A percentile compares a stretch with the other conserved stretches of the same genome.
Conservation (phyloP, 208 protist species). For the Acanthamoeba lenticulata region DNA sequence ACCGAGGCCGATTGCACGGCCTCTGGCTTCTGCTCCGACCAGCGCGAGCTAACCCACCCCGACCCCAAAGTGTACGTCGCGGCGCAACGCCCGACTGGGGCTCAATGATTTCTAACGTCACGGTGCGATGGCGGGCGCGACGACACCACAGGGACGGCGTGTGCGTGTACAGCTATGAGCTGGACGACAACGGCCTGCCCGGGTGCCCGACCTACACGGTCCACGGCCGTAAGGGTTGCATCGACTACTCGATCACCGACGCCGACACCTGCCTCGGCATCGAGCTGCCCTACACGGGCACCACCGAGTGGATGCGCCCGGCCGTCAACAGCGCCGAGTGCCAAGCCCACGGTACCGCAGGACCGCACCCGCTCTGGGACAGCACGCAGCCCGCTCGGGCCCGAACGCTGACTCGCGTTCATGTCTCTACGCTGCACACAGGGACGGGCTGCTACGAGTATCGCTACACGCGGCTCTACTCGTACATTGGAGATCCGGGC, state of each 20-base stretch:
- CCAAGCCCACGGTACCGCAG: background rate
- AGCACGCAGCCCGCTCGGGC: background rate
- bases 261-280: background rate
- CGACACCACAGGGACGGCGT: background rate
- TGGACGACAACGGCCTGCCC: background rate
- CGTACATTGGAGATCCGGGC: background rate
- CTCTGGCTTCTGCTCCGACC: background rate
- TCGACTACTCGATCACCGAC: background rate
- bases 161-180: background rate
- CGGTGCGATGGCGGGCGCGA: too few species aligned
- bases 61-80: background rate
- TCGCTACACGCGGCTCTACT: background rate
- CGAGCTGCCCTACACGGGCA: background rate
- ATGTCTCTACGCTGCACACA: background rate
- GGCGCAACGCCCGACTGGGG: too few species aligned
- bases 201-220: background rate
- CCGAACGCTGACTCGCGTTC: background rate
- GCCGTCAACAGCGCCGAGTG: background rate
- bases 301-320: background rate
- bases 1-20: background rate
- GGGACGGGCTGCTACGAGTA: background rate
- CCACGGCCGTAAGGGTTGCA: background rate
- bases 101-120: too few species aligned
- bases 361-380: background rate
- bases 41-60: background rate